Evolutionary conservation across 2,329 filamentous ascomycete species (phyloP).

Genomic region (Pestalotiopsis sp.): DNA sequence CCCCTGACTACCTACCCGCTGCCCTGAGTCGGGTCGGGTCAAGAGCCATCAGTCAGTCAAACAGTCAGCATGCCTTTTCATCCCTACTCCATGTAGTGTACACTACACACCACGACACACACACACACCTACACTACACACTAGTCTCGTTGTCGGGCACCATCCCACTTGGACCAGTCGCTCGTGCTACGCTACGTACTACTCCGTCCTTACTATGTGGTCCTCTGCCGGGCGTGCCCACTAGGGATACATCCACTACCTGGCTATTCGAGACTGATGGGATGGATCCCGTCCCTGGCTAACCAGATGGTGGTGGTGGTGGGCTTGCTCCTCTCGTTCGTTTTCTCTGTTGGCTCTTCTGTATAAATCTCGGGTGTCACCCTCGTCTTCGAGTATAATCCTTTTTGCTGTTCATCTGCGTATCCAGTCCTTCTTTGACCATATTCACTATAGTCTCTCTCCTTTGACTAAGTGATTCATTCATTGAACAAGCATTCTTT

Average conservation of each 20-base stretch:
- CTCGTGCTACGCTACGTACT: neutral
- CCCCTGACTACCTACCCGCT: neutral
- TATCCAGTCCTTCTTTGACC: slow-evolving; percentile 23
- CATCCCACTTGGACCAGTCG: neutral
- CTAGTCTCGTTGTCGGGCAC: neutral
- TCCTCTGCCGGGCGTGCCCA: neutral
- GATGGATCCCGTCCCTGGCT: slow-evolving; percentile 5
- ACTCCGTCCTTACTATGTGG: neutral
- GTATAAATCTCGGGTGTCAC: slow-evolving; percentile 22
- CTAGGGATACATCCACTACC: neutral
- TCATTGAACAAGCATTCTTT: slow-evolving; percentile 18
- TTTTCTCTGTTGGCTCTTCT: slow-evolving; percentile 1
- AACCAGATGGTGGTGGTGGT: neutral
- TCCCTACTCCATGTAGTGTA: neutral
- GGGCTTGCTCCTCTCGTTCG: neutral
- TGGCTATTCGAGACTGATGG: neutral
- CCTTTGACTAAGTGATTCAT: slow-evolving; percentile 28
- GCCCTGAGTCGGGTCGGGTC: neutral
- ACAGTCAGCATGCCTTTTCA: neutral
- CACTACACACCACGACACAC: neutral
- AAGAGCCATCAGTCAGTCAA: neutral
- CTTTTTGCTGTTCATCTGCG: neutral
- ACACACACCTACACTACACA: neutral
- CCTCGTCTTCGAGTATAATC: slow-evolving; percentile 1
- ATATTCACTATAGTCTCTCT: slow-evolving; percentile 26